phyloP scores from a whole-genome alignment of 768 basidiomycete species.

The Lactarius psammicola region DNA sequence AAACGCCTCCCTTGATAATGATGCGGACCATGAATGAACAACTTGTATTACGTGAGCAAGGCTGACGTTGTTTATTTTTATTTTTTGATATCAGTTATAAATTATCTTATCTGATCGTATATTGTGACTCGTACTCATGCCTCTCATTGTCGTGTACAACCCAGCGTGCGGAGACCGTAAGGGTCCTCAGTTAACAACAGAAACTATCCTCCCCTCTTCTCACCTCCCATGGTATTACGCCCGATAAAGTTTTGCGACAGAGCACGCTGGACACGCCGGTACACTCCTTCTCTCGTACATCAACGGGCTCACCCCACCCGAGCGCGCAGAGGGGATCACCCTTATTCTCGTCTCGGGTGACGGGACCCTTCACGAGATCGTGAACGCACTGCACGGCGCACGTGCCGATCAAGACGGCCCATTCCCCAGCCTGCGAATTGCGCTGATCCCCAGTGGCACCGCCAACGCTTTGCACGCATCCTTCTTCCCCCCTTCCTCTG shows the following conservation, averaged over 20 bases:
- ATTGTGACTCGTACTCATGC: conserved; percentile 36
- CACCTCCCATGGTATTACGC: conserved; percentile 36
- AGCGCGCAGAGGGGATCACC: conserved; percentile 37
- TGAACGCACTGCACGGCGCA: conserved; percentile 51
- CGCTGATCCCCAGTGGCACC: conserved; percentile 75
- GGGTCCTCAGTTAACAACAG: conserved; percentile 54
- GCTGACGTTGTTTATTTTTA: too few species aligned
- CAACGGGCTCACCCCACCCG: conserved; percentile 37
- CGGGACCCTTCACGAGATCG: conserved; percentile 88
- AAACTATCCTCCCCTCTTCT: conserved; percentile 68
- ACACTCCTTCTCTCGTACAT: conserved; percentile 36
- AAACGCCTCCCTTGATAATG: conserved; percentile 90
- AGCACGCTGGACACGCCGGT: conserved; percentile 55
- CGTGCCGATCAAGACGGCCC: neutral
- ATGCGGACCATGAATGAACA: conserved; percentile 68
- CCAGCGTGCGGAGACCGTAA: conserved; percentile 65
- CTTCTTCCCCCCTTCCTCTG: conserved; percentile 54
- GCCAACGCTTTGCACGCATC: conserved; percentile 89
- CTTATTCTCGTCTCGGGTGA: conserved; percentile 80
- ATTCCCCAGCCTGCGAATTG: conserved; percentile 40
- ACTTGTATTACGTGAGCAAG: neutral
- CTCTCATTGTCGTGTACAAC: conserved; percentile 68
- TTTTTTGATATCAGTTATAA: too few species aligned
- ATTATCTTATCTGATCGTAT: conserved; percentile 14
- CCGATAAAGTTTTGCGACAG: conserved; percentile 50